Percentiles rank a stretch among this genome's conserved stretches.
Conservation (phyloP, 1,284 basidiomycete genomes). For the Malassezia yamatoensis region DNA sequence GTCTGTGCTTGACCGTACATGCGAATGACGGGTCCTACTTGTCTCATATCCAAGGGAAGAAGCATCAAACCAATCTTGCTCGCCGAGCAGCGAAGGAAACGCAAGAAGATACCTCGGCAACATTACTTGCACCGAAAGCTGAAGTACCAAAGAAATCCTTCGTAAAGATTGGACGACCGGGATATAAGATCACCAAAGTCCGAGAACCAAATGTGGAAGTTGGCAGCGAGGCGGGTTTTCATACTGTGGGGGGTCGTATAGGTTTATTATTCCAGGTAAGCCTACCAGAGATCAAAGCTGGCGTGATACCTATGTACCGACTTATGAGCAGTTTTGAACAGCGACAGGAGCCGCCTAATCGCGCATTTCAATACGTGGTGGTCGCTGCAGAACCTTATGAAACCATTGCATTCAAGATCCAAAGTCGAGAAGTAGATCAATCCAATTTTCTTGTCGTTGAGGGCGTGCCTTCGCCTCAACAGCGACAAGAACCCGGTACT, state of each 20-base stretch:
- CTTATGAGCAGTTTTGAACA: conserved; percentile 99
- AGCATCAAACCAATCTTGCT: conserved; percentile 96
- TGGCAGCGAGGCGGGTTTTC: conserved; percentile 4
- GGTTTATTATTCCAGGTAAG: conserved; percentile 96
- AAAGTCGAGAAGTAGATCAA: conserved; percentile 85
- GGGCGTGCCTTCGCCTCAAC: conserved; percentile 20
- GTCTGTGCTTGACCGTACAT: conserved; percentile 91
- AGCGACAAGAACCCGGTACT: conserved; percentile 31
- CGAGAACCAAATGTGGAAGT: conserved; percentile 53
- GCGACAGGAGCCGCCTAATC: conserved; percentile 83
- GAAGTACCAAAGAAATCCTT: conserved; percentile 53
- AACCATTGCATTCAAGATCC: conserved; percentile 94
- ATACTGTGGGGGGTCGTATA: conserved; percentile 48
- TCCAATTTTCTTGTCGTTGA: conserved; percentile 25
- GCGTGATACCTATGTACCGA: conserved; percentile 70
- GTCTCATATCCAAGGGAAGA: conserved; percentile 98
- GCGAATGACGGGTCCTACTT: conserved; percentile 99
- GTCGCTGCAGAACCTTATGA: conserved; percentile 98
- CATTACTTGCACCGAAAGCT: conserved; percentile 53
- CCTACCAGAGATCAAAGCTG: conserved; percentile 74
- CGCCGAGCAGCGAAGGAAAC: conserved; percentile 88
- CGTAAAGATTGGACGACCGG: conserved; percentile 91
- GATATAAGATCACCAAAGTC: conserved; percentile 82
- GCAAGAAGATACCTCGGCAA: conserved; percentile 58
- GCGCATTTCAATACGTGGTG: conserved; percentile 91